These are phyloP conservation scores for Termitomyces sp. DNA, from an alignment of 768 basidiomycete genomes.

Conservation along the genomic window DNA sequence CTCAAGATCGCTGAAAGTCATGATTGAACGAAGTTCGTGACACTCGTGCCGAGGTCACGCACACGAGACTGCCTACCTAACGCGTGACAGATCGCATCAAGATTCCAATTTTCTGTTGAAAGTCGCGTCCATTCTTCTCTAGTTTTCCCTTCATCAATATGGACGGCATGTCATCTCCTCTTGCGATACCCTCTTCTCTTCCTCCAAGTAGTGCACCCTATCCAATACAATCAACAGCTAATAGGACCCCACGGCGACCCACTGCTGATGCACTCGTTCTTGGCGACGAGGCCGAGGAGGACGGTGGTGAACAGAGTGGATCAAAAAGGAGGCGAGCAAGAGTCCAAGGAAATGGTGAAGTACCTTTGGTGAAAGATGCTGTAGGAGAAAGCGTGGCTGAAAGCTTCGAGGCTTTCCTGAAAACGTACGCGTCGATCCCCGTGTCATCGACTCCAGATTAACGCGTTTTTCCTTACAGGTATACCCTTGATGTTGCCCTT, in stretches of 20 bases:
- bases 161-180: slow-evolving; percentile 54
- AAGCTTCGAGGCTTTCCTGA: slow-evolving; percentile 86
- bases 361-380: slow-evolving; percentile 86
- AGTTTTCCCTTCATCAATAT: slow-evolving; percentile 39
- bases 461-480: slow-evolving; percentile 43
- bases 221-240: slow-evolving; percentile 25
- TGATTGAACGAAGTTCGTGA: slow-evolving; percentile 16
- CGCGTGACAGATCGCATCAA: slow-evolving; percentile 13
- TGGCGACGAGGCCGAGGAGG: slow-evolving; percentile 45
- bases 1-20: slow-evolving; percentile 41
- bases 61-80: slow-evolving; percentile 33
- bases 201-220: slow-evolving; percentile 45
- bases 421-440: slow-evolving; percentile 55
- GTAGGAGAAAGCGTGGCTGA: slow-evolving; percentile 95
- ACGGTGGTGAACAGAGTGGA: slow-evolving; percentile 29
- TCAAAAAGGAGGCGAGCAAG: slow-evolving; percentile 41
- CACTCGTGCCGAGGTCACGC: slow-evolving; percentile 8
- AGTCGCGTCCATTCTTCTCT: slow-evolving; percentile 26
- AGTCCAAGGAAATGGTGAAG: slow-evolving; percentile 52
- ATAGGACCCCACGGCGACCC: slow-evolving; percentile 33
- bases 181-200: slow-evolving; percentile 43
- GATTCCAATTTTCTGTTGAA: slow-evolving; percentile 23
- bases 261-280: slow-evolving; percentile 50
- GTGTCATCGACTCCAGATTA: slow-evolving; percentile 1
- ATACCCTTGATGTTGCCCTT: slow-evolving; percentile 74